phyloP scores from a whole-genome alignment of 2,329 filamentous ascomycete species.

The Paecilomyces fulvus region DNA sequence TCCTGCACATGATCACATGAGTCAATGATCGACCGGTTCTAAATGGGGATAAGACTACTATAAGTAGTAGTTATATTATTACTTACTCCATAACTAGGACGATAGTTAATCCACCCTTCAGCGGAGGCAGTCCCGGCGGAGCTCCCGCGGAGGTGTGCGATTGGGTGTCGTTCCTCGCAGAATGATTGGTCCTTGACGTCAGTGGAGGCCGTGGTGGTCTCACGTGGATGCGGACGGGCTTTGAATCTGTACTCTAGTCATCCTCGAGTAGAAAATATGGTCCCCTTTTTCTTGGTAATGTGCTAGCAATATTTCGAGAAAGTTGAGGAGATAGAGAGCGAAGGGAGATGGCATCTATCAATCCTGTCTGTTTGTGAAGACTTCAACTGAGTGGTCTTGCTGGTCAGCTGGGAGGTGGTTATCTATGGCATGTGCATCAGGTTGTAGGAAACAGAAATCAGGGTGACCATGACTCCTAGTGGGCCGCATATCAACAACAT shows the following conservation, averaged over 20 bases:
- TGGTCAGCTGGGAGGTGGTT: not conserved
- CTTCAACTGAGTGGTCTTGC: not conserved
- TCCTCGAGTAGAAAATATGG: too few species aligned
- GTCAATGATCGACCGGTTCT: too few species aligned
- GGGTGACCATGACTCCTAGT: not conserved
- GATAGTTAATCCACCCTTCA: too few species aligned
- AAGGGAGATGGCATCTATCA: not conserved
- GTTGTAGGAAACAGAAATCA: not conserved
- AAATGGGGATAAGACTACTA: too few species aligned
- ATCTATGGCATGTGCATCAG: not conserved
- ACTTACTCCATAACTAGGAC: too few species aligned
- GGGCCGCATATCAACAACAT: not conserved
- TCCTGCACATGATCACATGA: too few species aligned
- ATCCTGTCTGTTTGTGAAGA: not conserved
- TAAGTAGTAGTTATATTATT: too few species aligned
- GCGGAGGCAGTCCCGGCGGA: too few species aligned
- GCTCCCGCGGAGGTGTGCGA: not conserved
- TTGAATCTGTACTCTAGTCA: not conserved
- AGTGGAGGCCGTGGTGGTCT: not conserved
- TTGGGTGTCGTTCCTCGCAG: not conserved
- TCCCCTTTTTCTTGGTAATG: too few species aligned
- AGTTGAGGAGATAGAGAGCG: not conserved
- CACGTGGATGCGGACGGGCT: not conserved
- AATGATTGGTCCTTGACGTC: not conserved
- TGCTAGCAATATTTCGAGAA: not conserved